Conservation (phyloP, 768 basidiomycete species). For the Guyanaporus albipodus region DNA sequence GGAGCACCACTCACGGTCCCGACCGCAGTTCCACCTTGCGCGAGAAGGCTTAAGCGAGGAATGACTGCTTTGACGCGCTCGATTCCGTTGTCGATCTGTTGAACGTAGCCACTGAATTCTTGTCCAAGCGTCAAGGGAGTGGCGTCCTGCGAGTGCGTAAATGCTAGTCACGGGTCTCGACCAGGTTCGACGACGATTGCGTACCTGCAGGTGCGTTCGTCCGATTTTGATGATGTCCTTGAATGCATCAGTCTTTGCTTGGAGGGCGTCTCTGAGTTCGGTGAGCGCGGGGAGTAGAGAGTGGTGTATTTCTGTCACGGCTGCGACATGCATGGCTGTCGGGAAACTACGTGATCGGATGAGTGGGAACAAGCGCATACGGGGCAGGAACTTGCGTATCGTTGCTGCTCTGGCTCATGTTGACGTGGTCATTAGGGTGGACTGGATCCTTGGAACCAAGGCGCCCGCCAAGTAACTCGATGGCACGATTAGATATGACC, state of each 20-base stretch:
- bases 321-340: conserved; percentile 98
- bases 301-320: conserved; percentile 80
- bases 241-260: conserved; percentile 78
- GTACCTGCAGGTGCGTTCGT: conserved; percentile 87
- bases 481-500: conserved; percentile 98
- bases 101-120: conserved; percentile 98
- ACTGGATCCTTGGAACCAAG: conserved; percentile 96
- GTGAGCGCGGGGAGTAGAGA: conserved; percentile 81
- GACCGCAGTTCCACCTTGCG: conserved; percentile 98
- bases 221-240: conserved; percentile 97
- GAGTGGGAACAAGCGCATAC: not conserved
- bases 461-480: conserved; percentile 92
- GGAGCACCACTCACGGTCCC: conserved; percentile 69
- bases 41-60: conserved; percentile 83
- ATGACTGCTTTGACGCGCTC: conserved; percentile 76
- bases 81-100: conserved; percentile 89
- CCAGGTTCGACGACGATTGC: not conserved
- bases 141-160: conserved; percentile 63
- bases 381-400: conserved; percentile 68
- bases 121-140: conserved; percentile 97
- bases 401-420: conserved; percentile 98
- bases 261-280: conserved; percentile 79
- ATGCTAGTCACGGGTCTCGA: not conserved
- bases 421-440: conserved; percentile 99
- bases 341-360: conserved; percentile 66